Conservation (phyloP, 2,329 filamentous ascomycete species). For the Monosporascus sp. region DNA sequence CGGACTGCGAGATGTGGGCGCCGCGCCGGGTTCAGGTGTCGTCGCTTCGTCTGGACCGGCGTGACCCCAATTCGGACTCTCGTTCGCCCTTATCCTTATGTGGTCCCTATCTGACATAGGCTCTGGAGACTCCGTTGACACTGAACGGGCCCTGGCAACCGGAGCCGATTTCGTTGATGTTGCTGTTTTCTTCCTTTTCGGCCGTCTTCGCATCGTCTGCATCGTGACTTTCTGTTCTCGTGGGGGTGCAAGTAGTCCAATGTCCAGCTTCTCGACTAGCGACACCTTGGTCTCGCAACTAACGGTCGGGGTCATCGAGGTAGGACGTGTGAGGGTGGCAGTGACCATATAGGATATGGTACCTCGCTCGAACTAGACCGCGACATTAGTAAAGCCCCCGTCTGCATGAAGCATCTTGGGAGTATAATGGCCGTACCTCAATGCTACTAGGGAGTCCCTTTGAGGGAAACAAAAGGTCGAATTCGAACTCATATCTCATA, state of each 20-base stretch:
- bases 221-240: slow-evolving; percentile 79
- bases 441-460: slow-evolving; percentile 82
- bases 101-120: slow-evolving; percentile 32
- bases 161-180: slow-evolving; percentile 41
- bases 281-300: slow-evolving; percentile 77
- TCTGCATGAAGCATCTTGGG: slow-evolving; percentile 5
- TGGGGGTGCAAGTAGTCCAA: slow-evolving; percentile 67
- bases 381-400: slow-evolving; percentile 8
- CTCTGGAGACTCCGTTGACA: slow-evolving; percentile 37
- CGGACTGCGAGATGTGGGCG: slow-evolving; percentile 34
- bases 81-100: slow-evolving; percentile 28
- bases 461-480: slow-evolving; percentile 64
- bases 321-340: slow-evolving; percentile 83
- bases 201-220: slow-evolving; percentile 73
- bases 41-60: slow-evolving; percentile 33
- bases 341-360: slow-evolving; percentile 89
- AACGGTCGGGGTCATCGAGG: slow-evolving; percentile 73
- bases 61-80: slow-evolving; percentile 35
- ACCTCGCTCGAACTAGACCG: slow-evolving; percentile 80
- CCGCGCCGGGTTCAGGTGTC: slow-evolving; percentile 24
- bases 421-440: slow-evolving; percentile 57
- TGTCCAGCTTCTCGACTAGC: slow-evolving; percentile 77
- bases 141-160: slow-evolving; percentile 14
- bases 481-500: slow-evolving; percentile 74
- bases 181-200: slow-evolving; percentile 55